Evolutionary conservation across 2,329 filamentous ascomycete species (phyloP), one percentile per base, ranked within the genome.

Genomic region (Ophiocordyceps unilateralis): DNA sequence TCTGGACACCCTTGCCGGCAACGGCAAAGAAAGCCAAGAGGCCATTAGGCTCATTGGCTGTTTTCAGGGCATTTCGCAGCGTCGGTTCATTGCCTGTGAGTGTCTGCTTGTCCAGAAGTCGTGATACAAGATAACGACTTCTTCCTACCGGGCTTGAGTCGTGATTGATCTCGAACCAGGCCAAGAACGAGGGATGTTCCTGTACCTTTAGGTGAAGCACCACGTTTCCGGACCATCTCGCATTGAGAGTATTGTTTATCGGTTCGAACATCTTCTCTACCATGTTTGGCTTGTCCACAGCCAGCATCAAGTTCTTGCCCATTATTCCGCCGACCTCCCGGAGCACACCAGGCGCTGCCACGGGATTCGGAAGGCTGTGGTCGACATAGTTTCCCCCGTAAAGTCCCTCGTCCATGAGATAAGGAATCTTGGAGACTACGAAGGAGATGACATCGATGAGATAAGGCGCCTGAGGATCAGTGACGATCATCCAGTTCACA

Each of bases 361-460:
- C 50, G 43, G 41, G 53, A 26, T 65, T 67, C 0, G 58, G 56
- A 0, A 60, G 57, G 15, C 47, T 43, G 1, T 43, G 44, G 1
- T 57, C 56, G 22, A 76, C 54, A 21, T 53, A 52, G 24, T 65
- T 64, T 49, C 70, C 73, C 2, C 67, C 66, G 12, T 69, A 69
- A 7, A 75, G 59, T 5, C 74, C 74, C 0, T 64, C 62, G 19
- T 70, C 67, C 9, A 63, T 64, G 0, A 77, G 57, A 0, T 55
- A 49, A 0, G 72, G 69, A 7, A 72, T 61, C 10, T 60, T 55
- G 0, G 62, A 62, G 5, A 72, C 58, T 42, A 71, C 60, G 20
- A 65, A 67, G 1, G 64, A 58, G 1, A 75, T 54, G 1, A 70
- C 59, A 8, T 71, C 59, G 48, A 64, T 70, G 44, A 66, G 68